Conservation (phyloP, 176 grass and related monocot genomes). For the Leersia perrieri region DNA sequence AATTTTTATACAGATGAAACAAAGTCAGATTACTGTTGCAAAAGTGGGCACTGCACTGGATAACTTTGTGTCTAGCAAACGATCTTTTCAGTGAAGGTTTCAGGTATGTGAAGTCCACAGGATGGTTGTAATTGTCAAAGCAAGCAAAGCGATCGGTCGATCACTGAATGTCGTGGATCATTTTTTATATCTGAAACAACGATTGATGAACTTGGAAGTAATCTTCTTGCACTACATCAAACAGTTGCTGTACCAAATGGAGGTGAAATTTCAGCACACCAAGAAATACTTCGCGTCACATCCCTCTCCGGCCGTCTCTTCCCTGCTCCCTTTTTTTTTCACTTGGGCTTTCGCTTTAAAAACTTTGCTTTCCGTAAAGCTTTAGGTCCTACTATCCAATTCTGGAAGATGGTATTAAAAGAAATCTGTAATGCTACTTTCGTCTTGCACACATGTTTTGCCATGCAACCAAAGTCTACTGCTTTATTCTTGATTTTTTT, state of each 20-base stretch:
- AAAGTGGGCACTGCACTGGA: background rate
- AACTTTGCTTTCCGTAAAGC: slow-evolving; percentile 35
- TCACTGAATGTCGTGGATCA: background rate
- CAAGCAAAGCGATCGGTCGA: background rate
- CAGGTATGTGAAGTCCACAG: background rate
- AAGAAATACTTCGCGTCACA: slow-evolving; percentile 1
- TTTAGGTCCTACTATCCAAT: slow-evolving; percentile 31
- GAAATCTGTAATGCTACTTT: background rate
- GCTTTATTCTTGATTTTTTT: slow-evolving; percentile 8
- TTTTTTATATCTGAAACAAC: background rate
- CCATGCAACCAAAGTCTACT: slow-evolving; percentile 16
- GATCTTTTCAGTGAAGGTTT: slow-evolving; percentile 1
- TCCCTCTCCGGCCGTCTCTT: background rate
- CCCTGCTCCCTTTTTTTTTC: background rate
- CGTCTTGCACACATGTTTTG: background rate
- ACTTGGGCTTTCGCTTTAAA: slow-evolving; percentile 16
- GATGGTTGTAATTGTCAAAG: slow-evolving; percentile 21
- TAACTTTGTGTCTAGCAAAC: background rate
- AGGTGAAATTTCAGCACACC: background rate
- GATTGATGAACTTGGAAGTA: slow-evolving; percentile 6
- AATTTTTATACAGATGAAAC: background rate
- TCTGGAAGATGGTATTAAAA: slow-evolving; percentile 10
- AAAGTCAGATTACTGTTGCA: background rate
- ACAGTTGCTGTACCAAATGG: slow-evolving; percentile 19
- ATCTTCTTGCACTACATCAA: slow-evolving; percentile 5